These are phyloP conservation scores for Anisogramma anomala DNA, from an alignment of 2,329 filamentous ascomycete species.

Conservation along the genomic window DNA sequence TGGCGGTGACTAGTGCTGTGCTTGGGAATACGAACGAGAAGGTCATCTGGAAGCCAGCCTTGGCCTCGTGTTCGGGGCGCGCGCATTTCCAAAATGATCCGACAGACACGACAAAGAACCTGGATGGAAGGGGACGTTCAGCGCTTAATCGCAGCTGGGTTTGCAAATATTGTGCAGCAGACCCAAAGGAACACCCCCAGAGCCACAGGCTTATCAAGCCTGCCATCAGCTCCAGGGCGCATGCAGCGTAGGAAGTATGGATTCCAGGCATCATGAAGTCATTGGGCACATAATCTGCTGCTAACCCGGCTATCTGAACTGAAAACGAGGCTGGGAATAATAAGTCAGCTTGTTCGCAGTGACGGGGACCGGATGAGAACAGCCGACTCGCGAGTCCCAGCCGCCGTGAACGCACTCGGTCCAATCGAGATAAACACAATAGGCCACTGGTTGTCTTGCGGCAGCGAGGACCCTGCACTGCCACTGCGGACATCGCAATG, in stretches of 20 bases:
- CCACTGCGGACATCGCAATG: slow-evolving; percentile 37
- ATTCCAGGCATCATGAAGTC: slow-evolving; percentile 27
- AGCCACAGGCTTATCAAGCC: slow-evolving; percentile 64
- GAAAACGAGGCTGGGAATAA: not conserved
- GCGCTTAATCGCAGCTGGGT: not conserved
- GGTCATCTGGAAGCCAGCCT: slow-evolving; percentile 68
- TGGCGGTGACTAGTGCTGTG: slow-evolving; percentile 62
- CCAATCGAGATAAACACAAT: slow-evolving; percentile 81
- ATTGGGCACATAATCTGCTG: slow-evolving; percentile 31
- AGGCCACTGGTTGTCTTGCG: slow-evolving; percentile 61
- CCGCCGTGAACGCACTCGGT: slow-evolving; percentile 50
- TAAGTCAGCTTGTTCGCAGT: not conserved
- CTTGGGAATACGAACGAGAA: slow-evolving; percentile 77
- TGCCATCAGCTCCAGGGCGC: slow-evolving; percentile 36
- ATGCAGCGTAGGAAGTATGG: slow-evolving; percentile 28
- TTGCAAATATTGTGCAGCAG: not conserved
- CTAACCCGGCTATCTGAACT: slow-evolving; percentile 35
- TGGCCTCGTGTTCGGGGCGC: slow-evolving; percentile 34
- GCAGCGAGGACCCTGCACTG: slow-evolving; percentile 51
- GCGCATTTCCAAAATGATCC: slow-evolving; percentile 62
- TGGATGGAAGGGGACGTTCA: not conserved
- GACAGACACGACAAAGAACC: slow-evolving; percentile 68
- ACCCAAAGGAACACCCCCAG: slow-evolving; percentile 69
- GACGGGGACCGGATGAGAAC: no score
- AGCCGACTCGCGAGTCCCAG: slow-evolving; percentile 29